phyloP scores from a whole-genome alignment of 2,329 filamentous ascomycete species.

The Fusarium ramigenum region DNA sequence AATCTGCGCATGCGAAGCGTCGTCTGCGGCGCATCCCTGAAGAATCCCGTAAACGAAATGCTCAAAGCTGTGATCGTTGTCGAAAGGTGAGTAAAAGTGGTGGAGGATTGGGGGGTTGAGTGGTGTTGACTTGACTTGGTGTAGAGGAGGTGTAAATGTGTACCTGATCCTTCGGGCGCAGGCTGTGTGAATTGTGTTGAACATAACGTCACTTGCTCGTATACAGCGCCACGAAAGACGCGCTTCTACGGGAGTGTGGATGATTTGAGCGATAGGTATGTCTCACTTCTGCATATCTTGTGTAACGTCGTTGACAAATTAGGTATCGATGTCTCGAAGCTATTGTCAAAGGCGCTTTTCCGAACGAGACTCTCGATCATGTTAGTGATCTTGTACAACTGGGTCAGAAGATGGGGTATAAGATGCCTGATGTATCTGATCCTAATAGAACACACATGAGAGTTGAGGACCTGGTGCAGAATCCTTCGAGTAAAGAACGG shows the following conservation, averaged over 20 bases:
- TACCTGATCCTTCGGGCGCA: slow-evolving; percentile 42
- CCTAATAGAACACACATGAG: slow-evolving; percentile 19
- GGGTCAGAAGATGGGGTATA: slow-evolving; percentile 44
- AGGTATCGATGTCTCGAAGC: slow-evolving; percentile 50
- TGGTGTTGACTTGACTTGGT: not conserved
- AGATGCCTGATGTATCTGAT: slow-evolving; percentile 47
- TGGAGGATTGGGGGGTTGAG: too few species aligned
- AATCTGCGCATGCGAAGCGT: slow-evolving; percentile 41
- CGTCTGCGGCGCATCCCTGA: slow-evolving; percentile 48
- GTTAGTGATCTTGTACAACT: slow-evolving; percentile 45
- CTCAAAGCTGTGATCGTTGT: slow-evolving; percentile 51
- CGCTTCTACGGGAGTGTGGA: slow-evolving; percentile 51
- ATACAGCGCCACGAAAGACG: slow-evolving; percentile 49
- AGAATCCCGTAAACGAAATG: slow-evolving; percentile 48
- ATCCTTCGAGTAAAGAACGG: not conserved
- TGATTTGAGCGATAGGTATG: slow-evolving; percentile 49
- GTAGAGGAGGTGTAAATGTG: slow-evolving; percentile 47
- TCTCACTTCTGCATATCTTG: not conserved
- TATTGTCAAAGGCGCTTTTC: slow-evolving; percentile 48
- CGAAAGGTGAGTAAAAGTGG: slow-evolving; percentile 41
- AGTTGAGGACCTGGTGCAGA: slow-evolving; percentile 27
- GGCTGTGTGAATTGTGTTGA: slow-evolving; percentile 48
- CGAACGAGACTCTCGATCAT: slow-evolving; percentile 44
- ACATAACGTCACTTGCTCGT: slow-evolving; percentile 47
- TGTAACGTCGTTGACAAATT: not conserved